Evolutionary conservation across 208 protist species (phyloP).

Genomic region (Crithidia expoeki): DNA sequence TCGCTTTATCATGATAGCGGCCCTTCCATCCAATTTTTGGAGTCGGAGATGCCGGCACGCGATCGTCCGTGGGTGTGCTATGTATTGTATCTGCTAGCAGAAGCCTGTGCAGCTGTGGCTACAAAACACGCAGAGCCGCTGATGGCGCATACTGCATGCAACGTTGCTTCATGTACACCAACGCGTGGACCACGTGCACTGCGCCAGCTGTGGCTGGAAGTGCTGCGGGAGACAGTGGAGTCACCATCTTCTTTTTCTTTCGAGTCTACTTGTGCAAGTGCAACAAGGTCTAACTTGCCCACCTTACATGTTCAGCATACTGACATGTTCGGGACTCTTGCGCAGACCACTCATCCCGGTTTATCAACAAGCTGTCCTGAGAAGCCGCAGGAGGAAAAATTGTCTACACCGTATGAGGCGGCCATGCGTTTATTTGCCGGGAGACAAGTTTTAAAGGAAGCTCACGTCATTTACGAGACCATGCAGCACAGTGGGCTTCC

Average conservation of each 20-base stretch:
- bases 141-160: neutral
- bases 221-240: conserved; percentile 27
- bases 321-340: neutral
- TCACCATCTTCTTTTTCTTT: neutral
- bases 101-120: conserved; percentile 41
- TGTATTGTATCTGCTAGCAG: conserved; percentile 39
- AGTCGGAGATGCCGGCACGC: neutral
- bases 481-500: neutral
- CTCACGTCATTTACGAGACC: neutral
- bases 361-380: neutral
- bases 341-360: neutral
- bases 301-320: conserved; percentile 39
- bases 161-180: neutral
- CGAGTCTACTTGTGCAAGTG: neutral
- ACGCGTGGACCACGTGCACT: conserved; percentile 32
- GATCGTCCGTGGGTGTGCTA: conserved; percentile 24
- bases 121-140: conserved; percentile 34
- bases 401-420: neutral
- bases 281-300: neutral
- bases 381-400: neutral
- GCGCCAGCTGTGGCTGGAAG: conserved; percentile 40
- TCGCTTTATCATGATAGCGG: too few relatives aligned
- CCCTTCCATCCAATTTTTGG: neutral
- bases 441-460: neutral
- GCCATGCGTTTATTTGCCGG: conserved; percentile 17